Evolutionary conservation across 208 protist genomes (phyloP).

Genomic region (Acanthamoeba divionensis): DNA sequence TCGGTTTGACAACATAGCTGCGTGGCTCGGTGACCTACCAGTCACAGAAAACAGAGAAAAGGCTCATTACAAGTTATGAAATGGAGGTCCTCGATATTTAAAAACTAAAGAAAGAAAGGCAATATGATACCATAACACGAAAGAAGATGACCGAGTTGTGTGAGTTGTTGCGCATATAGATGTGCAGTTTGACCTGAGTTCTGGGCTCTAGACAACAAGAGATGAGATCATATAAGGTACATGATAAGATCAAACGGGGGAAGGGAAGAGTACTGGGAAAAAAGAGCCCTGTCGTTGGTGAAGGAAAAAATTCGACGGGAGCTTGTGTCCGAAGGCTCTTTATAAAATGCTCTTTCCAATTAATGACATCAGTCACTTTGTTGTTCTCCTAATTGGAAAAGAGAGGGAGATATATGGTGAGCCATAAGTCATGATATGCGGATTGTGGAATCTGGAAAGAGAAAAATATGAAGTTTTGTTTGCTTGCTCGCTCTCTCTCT

Average conservation of each 20-base stretch:
- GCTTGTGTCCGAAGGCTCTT: not conserved
- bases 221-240: not conserved
- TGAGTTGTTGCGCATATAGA: not conserved
- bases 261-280: not conserved
- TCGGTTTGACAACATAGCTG: not conserved
- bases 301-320: not conserved
- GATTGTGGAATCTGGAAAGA: too few relatives aligned
- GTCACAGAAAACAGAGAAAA: not conserved
- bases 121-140: not conserved
- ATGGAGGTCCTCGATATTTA: too few relatives aligned
- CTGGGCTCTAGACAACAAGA: not conserved
- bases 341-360: not conserved
- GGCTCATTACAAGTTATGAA: too few relatives aligned
- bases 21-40: not conserved
- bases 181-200: not conserved
- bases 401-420: too few relatives aligned
- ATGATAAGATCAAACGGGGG: not conserved
- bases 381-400: too few relatives aligned
- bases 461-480: too few relatives aligned
- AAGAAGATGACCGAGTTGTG: not conserved
- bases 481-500: too few relatives aligned
- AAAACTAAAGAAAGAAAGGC: not conserved
- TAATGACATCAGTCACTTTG: too few relatives aligned
- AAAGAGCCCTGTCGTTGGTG: not conserved
- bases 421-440: too few relatives aligned